Percentiles rank a stretch among this genome's conserved stretches.
Evolutionary conservation across 179 eudicot species (phyloP).

Genomic region (Drosera spatulata): DNA sequence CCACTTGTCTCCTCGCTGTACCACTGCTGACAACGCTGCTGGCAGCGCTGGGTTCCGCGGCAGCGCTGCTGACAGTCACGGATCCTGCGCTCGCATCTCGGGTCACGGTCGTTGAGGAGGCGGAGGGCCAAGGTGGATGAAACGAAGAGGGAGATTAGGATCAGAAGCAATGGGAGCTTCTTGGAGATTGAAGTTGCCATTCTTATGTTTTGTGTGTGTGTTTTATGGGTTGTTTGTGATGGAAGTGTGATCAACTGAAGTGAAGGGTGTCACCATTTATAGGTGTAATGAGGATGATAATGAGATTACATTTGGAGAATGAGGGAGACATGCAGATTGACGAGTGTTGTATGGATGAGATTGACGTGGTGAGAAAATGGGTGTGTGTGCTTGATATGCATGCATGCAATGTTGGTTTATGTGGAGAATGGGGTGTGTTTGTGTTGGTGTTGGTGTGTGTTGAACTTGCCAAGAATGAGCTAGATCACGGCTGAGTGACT

Average conservation of each 20-base stretch:
- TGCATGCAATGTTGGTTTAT: no score
- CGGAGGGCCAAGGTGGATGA: constrained; percentile 10
- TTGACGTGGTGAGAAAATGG: constrained; percentile 2
- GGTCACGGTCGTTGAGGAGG: constrained; percentile 8
- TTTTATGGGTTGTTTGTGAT: background rate
- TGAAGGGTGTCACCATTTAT: constrained; percentile 1
- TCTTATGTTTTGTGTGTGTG: background rate
- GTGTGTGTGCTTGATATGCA: no score
- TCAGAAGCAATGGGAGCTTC: constrained; percentile 11
- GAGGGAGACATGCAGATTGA: constrained; percentile 7
- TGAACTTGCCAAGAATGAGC: no score
- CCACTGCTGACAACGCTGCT: background rate
- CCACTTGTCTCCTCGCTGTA: background rate
- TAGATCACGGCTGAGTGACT: no score
- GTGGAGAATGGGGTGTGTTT: no score
- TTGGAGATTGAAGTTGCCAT: constrained; percentile 1
- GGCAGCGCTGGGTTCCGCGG: background rate
- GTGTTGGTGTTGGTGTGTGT: no score
- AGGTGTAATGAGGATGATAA: background rate
- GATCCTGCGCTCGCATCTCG: background rate
- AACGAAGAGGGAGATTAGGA: constrained; percentile 4
- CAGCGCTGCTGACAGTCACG: constrained; percentile 11
- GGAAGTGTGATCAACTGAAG: background rate
- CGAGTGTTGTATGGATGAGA: constrained; percentile 9
- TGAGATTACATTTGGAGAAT: constrained; percentile 4